These are phyloP conservation scores for Dichomitus squalens DNA, from an alignment of 1,284 basidiomycete species.

Conservation along the genomic window DNA sequence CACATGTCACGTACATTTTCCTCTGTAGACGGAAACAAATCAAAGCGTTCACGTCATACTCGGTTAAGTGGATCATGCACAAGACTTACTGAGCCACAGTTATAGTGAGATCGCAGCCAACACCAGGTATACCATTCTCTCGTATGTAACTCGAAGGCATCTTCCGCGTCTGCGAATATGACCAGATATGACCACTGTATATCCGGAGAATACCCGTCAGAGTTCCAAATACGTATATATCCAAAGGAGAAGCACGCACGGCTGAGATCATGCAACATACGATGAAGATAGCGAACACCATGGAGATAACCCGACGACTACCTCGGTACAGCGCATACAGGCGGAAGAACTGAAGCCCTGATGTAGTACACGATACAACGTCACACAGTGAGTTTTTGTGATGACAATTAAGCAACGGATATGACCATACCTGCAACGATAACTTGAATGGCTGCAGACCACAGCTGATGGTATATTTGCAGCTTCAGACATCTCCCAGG, in stretches of 20 bases:
- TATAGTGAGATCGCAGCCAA: constrained; percentile 6
- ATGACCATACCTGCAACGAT: constrained; percentile 6
- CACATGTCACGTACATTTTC: not conserved
- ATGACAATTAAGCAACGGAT: not conserved
- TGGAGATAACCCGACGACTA: not conserved
- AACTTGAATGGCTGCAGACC: constrained; percentile 3
- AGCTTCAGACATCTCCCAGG: constrained; percentile 4
- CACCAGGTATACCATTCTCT: not conserved
- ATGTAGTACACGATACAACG: too few species aligned
- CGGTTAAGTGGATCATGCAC: too few species aligned
- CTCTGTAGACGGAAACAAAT: not conserved
- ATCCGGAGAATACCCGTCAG: not conserved
- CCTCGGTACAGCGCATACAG: constrained; percentile 6
- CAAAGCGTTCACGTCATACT: too few species aligned
- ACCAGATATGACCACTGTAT: constrained; percentile 18
- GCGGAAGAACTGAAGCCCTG: constrained; percentile 9
- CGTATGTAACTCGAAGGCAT: too few species aligned
- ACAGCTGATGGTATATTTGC: constrained; percentile 12
- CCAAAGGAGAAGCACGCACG: not conserved
- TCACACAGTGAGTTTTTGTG: not conserved
- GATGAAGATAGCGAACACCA: not conserved
- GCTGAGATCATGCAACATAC: not conserved
- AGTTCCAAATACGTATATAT: not conserved
- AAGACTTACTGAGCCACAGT: constrained; percentile 5
- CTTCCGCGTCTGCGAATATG: not conserved